Conservation (phyloP, 2,329 filamentous ascomycete species). For the Hysterium pulicare region DNA sequence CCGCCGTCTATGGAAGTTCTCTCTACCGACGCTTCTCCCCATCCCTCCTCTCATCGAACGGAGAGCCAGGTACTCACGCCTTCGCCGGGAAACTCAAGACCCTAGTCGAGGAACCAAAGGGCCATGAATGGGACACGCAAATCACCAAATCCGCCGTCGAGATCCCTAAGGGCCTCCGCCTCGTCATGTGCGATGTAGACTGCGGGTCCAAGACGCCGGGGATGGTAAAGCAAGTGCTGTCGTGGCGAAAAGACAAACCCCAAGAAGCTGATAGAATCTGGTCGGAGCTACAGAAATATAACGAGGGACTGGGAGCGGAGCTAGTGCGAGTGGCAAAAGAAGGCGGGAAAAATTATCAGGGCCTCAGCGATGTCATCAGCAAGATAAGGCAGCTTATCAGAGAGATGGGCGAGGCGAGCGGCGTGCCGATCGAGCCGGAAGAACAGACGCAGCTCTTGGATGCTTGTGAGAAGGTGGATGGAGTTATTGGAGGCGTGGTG, state of each 20-base stretch:
- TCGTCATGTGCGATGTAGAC: constrained; percentile 95
- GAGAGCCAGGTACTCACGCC: constrained; percentile 61
- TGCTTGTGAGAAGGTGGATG: constrained; percentile 65
- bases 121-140: constrained; percentile 71
- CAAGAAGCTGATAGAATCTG: constrained; percentile 68
- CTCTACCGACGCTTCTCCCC: constrained; percentile 92
- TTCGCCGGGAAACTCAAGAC: constrained; percentile 65
- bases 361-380: constrained; percentile 52
- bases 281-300: constrained; percentile 69
- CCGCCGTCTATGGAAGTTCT: constrained; percentile 88
- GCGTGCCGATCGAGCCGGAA: constrained; percentile 83
- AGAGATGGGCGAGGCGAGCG: constrained; percentile 69
- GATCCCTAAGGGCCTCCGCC: constrained; percentile 68
- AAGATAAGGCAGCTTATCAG: constrained; percentile 62
- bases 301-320: constrained; percentile 66
- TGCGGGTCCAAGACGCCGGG: constrained; percentile 89
- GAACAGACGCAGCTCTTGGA: constrained; percentile 84
- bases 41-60: constrained; percentile 62
- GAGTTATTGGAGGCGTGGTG: constrained; percentile 87
- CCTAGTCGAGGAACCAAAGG: constrained; percentile 61
- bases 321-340: constrained; percentile 54
- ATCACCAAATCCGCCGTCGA: constrained; percentile 66
- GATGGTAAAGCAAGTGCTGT: constrained; percentile 90
- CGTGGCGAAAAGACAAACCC: constrained; percentile 68
- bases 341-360: constrained; percentile 39